Base-by-base conservation (phyloP, 169 alveolate species). In the Cryptosporidium muris region DNA sequence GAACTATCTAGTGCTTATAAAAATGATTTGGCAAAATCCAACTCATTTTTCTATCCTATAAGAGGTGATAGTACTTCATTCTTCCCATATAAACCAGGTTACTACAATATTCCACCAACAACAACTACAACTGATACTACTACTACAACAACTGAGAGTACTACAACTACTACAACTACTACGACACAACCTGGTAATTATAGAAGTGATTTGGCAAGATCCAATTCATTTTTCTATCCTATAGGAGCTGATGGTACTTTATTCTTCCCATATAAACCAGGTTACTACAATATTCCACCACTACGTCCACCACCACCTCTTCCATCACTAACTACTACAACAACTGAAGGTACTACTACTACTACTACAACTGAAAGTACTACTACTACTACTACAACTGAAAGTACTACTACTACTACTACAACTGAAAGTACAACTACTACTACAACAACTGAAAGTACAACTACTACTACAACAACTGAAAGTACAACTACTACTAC, bases 381-480 rank as follows among this genome's bases (percentile, higher is more conserved):
- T 5, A 2, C 82, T 38, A 58, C 82, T 1, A 58, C 74, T 16
- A 43, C 68, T 42, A 58, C 80, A 1, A 64, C 80, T 1, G 34
- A 16, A 4, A 64, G 58, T 64, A 64, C 80, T 2, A 37, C 80
- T 0, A 64, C 80, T 64, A 64, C 80, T 37, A 40, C 51, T 5
- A 64, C 80, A n/a, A 64, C 80, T 0, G 43, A 51, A 4, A 64
- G 58, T 37, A 45, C 80, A 37, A 42, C 80, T 1, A 38, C 80
- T 1, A 66, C 65, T 16, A 64, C 80, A 4, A 64, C 80, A 11
- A 64, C 80, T 3, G 43, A 51, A 4, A 64, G 58, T 3, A 64
- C 80, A 3, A 64, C 80, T 3, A 64, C 80, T 34, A 64, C 80
- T 36, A 64, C 80, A 4, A 64, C 80, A 40, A 64, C 80, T 64